Conservation (phyloP, 1,284 basidiomycete species). For the Heterobasidion irregulare region DNA sequence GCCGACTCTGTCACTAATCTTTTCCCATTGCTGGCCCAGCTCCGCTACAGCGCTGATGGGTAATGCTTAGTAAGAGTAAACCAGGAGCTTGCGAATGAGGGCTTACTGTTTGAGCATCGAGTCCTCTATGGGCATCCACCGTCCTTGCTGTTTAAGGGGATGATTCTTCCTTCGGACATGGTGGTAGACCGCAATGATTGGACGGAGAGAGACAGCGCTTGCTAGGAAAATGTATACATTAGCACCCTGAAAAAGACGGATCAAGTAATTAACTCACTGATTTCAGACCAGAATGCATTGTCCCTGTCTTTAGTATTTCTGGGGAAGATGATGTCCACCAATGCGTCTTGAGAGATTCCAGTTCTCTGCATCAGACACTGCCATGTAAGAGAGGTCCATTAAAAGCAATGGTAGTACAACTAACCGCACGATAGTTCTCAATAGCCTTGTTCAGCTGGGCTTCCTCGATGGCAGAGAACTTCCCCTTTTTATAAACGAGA, state of each 20-base stretch:
- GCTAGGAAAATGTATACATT: constrained; percentile 31
- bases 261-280: constrained; percentile 41
- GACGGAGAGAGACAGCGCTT: constrained; percentile 58
- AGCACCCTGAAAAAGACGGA: constrained; percentile 1
- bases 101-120: constrained; percentile 50
- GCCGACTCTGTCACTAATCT: constrained; percentile 57
- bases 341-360: constrained; percentile 41
- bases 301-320: constrained; percentile 49
- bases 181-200: constrained; percentile 76
- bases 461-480: constrained; percentile 73
- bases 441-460: constrained; percentile 56
- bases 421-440: constrained; percentile 50
- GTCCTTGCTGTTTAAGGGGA: constrained; percentile 58
- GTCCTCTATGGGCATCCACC: constrained; percentile 68
- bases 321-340: constrained; percentile 57
- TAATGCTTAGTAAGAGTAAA: neutral
- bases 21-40: constrained; percentile 75
- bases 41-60: constrained; percentile 50
- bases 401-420: constrained; percentile 16
- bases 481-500: constrained; percentile 76
- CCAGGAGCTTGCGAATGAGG: constrained; percentile 1
- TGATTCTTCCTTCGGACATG: constrained; percentile 64
- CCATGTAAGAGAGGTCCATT: constrained; percentile 4
- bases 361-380: constrained; percentile 26
- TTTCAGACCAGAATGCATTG: constrained; percentile 66